These are phyloP conservation scores for Diplocarpon rosae DNA, from an alignment of 2,329 filamentous ascomycete species.

Conservation along the genomic window DNA sequence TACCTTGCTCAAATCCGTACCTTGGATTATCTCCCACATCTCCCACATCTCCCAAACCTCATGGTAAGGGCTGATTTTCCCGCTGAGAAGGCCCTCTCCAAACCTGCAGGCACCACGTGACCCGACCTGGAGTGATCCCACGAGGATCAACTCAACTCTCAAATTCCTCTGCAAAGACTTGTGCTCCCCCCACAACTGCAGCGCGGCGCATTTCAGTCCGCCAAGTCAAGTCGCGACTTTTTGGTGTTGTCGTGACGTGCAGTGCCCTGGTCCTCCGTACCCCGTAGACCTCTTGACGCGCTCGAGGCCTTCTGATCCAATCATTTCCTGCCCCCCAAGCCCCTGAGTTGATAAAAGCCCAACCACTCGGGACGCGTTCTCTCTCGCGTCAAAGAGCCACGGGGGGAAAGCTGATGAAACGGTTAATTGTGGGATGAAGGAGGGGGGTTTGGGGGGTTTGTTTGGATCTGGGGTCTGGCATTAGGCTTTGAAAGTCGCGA, in stretches of 20 bases:
- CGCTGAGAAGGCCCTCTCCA: too few relatives aligned
- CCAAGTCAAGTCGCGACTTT: background rate
- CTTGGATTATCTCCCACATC: too few relatives aligned
- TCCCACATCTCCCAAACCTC: too few relatives aligned
- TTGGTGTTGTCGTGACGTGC: conserved; percentile 16
- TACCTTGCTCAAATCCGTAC: too few relatives aligned
- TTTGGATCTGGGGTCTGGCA: conserved; percentile 21
- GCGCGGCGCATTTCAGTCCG: background rate
- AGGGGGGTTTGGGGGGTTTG: conserved; percentile 23
- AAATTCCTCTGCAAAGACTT: too few relatives aligned
- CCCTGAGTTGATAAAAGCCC: conserved; percentile 11
- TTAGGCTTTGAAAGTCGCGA: conserved; percentile 17
- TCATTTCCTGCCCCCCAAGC: conserved; percentile 4
- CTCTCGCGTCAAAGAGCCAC: conserved; percentile 22
- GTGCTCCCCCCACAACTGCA: too few relatives aligned
- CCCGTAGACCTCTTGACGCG: conserved; percentile 25
- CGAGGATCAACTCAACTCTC: too few relatives aligned
- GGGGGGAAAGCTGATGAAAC: conserved; percentile 14
- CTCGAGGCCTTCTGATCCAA: conserved; percentile 15
- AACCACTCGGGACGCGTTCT: conserved; percentile 20
- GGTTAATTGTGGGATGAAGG: conserved; percentile 15
- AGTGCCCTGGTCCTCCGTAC: background rate
- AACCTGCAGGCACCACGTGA: too few relatives aligned
- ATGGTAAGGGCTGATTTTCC: too few relatives aligned
- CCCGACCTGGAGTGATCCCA: too few relatives aligned